Conservation (phyloP, 495 filamentous ascomycete species). For the Aspergillus coremiiformis region DNA sequence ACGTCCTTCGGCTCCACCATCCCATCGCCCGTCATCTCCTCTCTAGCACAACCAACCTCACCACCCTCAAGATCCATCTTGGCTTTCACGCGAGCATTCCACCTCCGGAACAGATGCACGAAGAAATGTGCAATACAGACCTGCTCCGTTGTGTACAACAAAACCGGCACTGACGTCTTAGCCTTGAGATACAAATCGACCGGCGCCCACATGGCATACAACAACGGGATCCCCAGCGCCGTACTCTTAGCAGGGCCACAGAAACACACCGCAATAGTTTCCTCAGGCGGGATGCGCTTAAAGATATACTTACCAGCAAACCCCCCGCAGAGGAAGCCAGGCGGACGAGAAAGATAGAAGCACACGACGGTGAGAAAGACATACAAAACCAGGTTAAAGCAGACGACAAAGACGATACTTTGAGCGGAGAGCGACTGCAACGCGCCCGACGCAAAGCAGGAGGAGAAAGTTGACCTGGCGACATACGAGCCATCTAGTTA, state of each 20-base stretch:
- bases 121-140: slow-evolving; percentile 49
- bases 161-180: slow-evolving; percentile 46
- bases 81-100: slow-evolving; percentile 14
- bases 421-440: slow-evolving; percentile 39
- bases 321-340: slow-evolving; percentile 16
- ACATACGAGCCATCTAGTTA: too few relatives aligned
- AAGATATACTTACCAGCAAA: slow-evolving; percentile 24
- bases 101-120: slow-evolving; percentile 45
- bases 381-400: slow-evolving; percentile 49
- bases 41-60: background rate
- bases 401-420: slow-evolving; percentile 43
- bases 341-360: slow-evolving; percentile 41
- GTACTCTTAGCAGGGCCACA: slow-evolving; percentile 53
- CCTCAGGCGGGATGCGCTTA: slow-evolving; percentile 35
- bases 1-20: slow-evolving; percentile 8
- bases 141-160: slow-evolving; percentile 51
- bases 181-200: slow-evolving; percentile 43
- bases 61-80: background rate
- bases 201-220: slow-evolving; percentile 48
- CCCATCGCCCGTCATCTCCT: background rate
- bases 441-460: slow-evolving; percentile 48
- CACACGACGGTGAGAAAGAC: slow-evolving; percentile 42
- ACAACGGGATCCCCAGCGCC: slow-evolving; percentile 44
- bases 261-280: slow-evolving; percentile 49
- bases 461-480: slow-evolving; percentile 47